These are phyloP conservation scores for Rhododendron henanense DNA, from an alignment of 148 eudicot species.

Conservation along the genomic window DNA sequence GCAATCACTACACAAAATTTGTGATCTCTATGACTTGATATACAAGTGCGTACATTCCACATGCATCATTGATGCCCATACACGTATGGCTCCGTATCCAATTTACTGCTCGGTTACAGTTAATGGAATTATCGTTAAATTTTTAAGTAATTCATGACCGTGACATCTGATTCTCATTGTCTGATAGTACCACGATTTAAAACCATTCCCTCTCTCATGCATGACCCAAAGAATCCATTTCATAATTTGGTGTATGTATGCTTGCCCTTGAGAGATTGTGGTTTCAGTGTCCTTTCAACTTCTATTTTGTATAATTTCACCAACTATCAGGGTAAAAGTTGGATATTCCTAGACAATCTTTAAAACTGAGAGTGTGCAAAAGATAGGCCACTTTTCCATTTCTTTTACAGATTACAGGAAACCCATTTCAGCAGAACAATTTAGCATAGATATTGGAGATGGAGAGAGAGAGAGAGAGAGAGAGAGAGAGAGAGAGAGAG, in stretches of 20 bases:
- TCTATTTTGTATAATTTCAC: constrained; percentile 28
- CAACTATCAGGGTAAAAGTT: constrained; percentile 23
- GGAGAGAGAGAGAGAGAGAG: constrained; percentile 8
- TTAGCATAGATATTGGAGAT: constrained; percentile 11
- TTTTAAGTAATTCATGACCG: background rate
- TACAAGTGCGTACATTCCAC: background rate
- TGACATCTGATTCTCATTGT: background rate
- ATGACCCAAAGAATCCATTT: background rate
- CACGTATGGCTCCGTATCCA: background rate
- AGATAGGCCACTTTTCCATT: constrained; percentile 45
- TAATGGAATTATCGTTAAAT: no score
- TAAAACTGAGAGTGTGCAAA: constrained; percentile 52
- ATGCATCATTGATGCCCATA: background rate
- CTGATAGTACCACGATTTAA: background rate
- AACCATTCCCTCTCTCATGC: background rate
- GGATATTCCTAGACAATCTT: constrained; percentile 61
- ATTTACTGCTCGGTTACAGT: background rate
- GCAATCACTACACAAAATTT: background rate
- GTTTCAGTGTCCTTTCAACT: constrained; percentile 36
- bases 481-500: background rate
- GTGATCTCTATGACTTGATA: background rate
- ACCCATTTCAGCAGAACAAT: constrained; percentile 21
- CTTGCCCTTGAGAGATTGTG: background rate
- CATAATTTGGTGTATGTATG: background rate
- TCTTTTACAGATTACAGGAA: constrained; percentile 26